Conservation (phyloP, 768 basidiomycete genomes). For the Auricularia sp. region DNA sequence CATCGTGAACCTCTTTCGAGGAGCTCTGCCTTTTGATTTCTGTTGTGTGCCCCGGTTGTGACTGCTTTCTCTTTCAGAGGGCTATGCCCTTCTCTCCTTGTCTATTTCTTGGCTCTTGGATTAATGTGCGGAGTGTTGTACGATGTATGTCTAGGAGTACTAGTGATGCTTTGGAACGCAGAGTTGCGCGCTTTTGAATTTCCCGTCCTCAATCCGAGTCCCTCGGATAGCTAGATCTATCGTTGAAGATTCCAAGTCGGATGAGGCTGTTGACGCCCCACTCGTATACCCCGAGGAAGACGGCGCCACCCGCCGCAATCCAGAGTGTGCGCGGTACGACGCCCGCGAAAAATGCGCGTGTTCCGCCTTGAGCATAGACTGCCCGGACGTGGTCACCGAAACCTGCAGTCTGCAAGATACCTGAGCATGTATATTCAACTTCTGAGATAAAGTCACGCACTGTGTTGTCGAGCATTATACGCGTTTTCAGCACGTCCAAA, state of each 20-base stretch:
- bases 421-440: no score
- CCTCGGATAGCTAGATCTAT: neutral
- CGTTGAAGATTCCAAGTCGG: neutral
- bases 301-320: slow-evolving; percentile 94
- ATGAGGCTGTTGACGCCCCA: slow-evolving; percentile 36
- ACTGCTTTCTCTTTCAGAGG: no score
- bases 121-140: no score
- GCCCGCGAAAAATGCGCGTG: slow-evolving; percentile 71
- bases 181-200: no score
- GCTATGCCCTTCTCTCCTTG: no score
- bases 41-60: no score
- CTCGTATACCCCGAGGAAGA: slow-evolving; percentile 97
- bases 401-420: neutral
- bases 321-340: slow-evolving; percentile 87
- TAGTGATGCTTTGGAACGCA: no score
- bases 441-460: slow-evolving; percentile 9
- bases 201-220: no score
- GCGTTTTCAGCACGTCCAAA: slow-evolving; percentile 28
- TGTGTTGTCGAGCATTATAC: slow-evolving; percentile 35
- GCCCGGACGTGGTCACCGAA: neutral
- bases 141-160: no score
- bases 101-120: no score
- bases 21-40: no score
- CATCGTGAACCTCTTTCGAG: neutral
- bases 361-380: slow-evolving; percentile 61